Base-by-base conservation (phyloP, 441 rosid species). In the Capsella rubella region DNA sequence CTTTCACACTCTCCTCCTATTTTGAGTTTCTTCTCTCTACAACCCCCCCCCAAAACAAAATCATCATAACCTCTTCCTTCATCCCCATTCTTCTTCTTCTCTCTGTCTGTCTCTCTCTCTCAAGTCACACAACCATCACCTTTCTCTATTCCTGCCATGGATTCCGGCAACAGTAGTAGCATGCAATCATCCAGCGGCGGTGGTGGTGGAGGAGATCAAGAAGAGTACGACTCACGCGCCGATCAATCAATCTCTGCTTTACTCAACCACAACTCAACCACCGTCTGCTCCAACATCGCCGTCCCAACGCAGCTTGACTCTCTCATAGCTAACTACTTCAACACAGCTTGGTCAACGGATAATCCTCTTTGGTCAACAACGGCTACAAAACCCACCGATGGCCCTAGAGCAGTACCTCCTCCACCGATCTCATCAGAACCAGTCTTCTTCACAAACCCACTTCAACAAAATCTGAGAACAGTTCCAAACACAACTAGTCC, bases 151-250 rank as follows among this genome's bases (percentile, higher is more conserved):
- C 46, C 54, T 35, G 14, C 79, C 55, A 89, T 87, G 93, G 91
- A 85, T 68, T 85, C 91, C 25, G 87, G 85, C 49, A 86, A 85
- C 64, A 89, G 91, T 72, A 87, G 86, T 15, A 89, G 93, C 79
- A 74, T 85, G 79, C 90, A 86, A 63, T 88, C 90, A 11, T 87
- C 93, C 10, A 84, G 87, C 15, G 89, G 87, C 12, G 89, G 87
- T 4, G 87, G 84, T 37, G 80, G 79, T 6, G 78, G 70, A 27
- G 72, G 61, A 55, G 79, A 77, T 18, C 80, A 78, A 67, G 87
- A 89, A 9, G 91, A 89, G 84, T 84, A 75, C 37, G 82, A 85
- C 75, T 87, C 94, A 78, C 88, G 87, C 81, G 87, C 81, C 12
- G 89, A 78, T 78, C 81, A 83, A 27, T 77, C 89, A n/a, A 64